Base-by-base conservation (phyloP, 2,329 filamentous ascomycete species). In the Magnaporthiopsis rhizophila region DNA sequence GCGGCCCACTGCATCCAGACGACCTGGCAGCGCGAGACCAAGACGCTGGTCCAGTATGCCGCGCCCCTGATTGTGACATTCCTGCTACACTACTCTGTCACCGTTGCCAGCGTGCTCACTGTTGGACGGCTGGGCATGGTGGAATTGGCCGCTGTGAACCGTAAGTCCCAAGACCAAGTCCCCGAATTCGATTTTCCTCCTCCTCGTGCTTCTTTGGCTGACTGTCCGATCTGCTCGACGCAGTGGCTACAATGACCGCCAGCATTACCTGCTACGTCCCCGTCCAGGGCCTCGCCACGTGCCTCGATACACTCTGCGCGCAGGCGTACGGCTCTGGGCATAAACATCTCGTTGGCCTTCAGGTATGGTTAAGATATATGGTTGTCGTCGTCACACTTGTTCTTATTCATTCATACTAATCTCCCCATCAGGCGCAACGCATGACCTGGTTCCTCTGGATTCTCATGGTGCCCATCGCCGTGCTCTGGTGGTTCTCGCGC, bases 361-460 rank as follows among this genome's bases (percentile, higher is more conserved):
- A 50, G 18, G 38, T 50, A 50, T 21, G 38, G 38, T 50, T 8
- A 15, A 50, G 15, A 21, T 21, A 18, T 50, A 2, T 21, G 8
- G 2, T 21, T 7, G 3, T 30, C 18, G 7, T 21, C 38, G 4
- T 15, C 15, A 21, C 38, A 21, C 18, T 4, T 7, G 2, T 50
- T 50, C 3, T 6, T 7, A 21, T 21, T 21, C 6, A 5, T 21
- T 21, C 38, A 8, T 21, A 21, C 38, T 50, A 50, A 50, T 3
- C 15, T 21, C 21, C 21, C 21, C 5, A 18, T 50, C 8, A 91
- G 69, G 79, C 89, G 67, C 87, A 91, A 73, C 80, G 88, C 57
- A 91, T 91, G 88, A 78, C 89, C 2, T 87, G 80, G 70, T 90
- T 92, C 70, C 81, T 91, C 2, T 86, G 86, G 81, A 68, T 80